Percentiles rank a stretch among this genome's conserved stretches.
phyloP scores from a whole-genome alignment of 2,329 filamentous ascomycete species.

The Fusarium praegraminearum region DNA sequence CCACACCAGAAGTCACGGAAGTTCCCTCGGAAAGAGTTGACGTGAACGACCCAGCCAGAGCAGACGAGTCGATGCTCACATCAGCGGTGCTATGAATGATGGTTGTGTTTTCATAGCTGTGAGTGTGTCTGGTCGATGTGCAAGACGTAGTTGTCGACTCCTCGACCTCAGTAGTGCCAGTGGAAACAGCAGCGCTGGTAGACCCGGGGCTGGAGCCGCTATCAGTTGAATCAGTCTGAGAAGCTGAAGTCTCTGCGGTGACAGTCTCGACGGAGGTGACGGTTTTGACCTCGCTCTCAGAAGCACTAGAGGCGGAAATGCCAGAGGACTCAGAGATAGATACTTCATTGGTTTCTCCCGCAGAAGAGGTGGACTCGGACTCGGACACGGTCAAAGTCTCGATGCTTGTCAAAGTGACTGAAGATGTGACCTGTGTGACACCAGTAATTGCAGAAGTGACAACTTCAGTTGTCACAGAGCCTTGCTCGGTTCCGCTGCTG shows the following conservation, averaged over 20 bases:
- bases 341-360: slow-evolving; percentile 1
- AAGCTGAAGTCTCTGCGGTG: not conserved
- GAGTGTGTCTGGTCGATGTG: slow-evolving; percentile 24
- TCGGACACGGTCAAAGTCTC: slow-evolving; percentile 1
- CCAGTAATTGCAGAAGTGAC: not conserved
- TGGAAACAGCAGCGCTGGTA: not conserved
- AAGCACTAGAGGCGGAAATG: not conserved
- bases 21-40: slow-evolving; percentile 12
- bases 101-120: slow-evolving; percentile 35
- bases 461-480: not conserved
- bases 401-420: slow-evolving; percentile 14
- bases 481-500: slow-evolving; percentile 18
- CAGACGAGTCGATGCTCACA: slow-evolving; percentile 22
- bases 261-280: not conserved
- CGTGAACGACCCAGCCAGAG: slow-evolving; percentile 12
- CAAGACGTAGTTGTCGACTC: slow-evolving; percentile 24
- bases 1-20: not conserved
- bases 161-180: not conserved
- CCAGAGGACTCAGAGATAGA: slow-evolving; percentile 6
- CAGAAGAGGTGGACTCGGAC: not conserved
- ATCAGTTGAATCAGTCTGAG: not conserved
- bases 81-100: slow-evolving; percentile 17
- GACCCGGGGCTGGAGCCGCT: slow-evolving; percentile 3
- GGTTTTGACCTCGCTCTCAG: slow-evolving; percentile 1
- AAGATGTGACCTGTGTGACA: slow-evolving; percentile 11